Evolutionary conservation across 176 grass and related monocot species (phyloP).

Genomic region (Areca catechu): DNA sequence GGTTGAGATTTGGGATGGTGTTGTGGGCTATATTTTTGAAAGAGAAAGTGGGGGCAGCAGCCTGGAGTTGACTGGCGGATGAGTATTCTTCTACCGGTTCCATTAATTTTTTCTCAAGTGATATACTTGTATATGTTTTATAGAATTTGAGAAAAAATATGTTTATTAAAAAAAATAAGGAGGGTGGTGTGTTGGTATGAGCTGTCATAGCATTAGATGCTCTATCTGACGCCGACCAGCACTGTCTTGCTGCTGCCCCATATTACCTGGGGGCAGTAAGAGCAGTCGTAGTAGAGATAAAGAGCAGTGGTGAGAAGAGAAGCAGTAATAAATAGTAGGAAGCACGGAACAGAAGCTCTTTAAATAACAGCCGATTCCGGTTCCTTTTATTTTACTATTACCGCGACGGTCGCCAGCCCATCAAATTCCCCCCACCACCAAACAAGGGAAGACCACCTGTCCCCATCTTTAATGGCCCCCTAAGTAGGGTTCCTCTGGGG

Average conservation of each 20-base stretch:
- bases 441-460: not conserved
- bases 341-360: not conserved
- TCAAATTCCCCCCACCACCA: conserved; percentile 5
- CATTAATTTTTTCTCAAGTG: too few relatives aligned
- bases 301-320: not conserved
- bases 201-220: conserved; percentile 91
- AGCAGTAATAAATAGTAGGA: too few relatives aligned
- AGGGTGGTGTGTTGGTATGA: conserved; percentile 41
- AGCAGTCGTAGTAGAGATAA: conserved; percentile 1
- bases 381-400: conserved; percentile 2
- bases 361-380: too few relatives aligned
- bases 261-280: conserved; percentile 5
- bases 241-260: conserved; percentile 28
- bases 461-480: not conserved
- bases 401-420: not conserved
- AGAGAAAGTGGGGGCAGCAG: conserved; percentile 1
- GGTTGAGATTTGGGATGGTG: too few relatives aligned
- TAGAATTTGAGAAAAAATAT: not conserved
- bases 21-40: too few relatives aligned
- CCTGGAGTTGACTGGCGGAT: conserved; percentile 27
- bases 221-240: conserved; percentile 56
- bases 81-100: not conserved
- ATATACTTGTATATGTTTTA: too few relatives aligned
- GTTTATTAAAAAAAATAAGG: conserved; percentile 10
- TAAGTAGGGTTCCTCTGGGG: not conserved